These are phyloP conservation scores for Alternaria ethzedia DNA, from an alignment of 2,329 filamentous ascomycete genomes.

Conservation along the genomic window DNA sequence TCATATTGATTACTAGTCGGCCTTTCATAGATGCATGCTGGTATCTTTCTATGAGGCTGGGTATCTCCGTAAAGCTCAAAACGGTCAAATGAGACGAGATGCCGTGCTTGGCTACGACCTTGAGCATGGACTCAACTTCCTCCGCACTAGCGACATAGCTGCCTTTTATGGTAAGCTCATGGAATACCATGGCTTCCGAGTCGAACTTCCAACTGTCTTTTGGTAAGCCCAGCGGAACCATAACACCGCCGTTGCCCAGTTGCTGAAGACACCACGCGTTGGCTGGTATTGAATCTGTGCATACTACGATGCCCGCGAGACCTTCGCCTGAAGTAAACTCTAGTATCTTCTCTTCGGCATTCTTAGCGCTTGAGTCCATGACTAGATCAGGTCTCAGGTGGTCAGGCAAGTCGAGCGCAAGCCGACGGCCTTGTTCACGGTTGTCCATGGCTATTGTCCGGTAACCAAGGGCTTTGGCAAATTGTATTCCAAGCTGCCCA, in stretches of 20 bases:
- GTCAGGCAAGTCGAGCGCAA: slow-evolving; percentile 23
- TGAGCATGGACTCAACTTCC: slow-evolving; percentile 33
- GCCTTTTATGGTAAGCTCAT: slow-evolving; percentile 32
- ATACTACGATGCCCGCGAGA: slow-evolving; percentile 33
- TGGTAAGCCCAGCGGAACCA: slow-evolving; percentile 34
- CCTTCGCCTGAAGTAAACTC: slow-evolving; percentile 29
- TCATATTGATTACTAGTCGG: slow-evolving; percentile 28
- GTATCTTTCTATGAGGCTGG: slow-evolving; percentile 26
- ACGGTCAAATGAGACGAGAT: slow-evolving; percentile 31
- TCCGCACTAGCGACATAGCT: slow-evolving; percentile 33
- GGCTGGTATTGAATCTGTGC: slow-evolving; percentile 30
- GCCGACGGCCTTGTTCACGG: slow-evolving; percentile 25
- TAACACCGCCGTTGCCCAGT: slow-evolving; percentile 28
- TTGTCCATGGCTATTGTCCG: slow-evolving; percentile 34
- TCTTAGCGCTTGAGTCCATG: slow-evolving; percentile 17
- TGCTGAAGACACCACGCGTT: slow-evolving; percentile 34
- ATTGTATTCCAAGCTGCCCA: slow-evolving; percentile 80
- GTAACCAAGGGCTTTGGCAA: slow-evolving; percentile 51
- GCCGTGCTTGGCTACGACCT: slow-evolving; percentile 25
- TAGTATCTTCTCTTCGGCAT: slow-evolving; percentile 22
- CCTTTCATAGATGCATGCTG: slow-evolving; percentile 30
- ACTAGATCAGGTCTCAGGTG: slow-evolving; percentile 28
- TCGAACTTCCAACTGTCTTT: slow-evolving; percentile 36
- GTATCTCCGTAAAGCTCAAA: slow-evolving; percentile 29
- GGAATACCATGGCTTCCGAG: slow-evolving; percentile 31